phyloP scores from a whole-genome alignment of 345 rosid species.

The Moricandia arvensis region DNA sequence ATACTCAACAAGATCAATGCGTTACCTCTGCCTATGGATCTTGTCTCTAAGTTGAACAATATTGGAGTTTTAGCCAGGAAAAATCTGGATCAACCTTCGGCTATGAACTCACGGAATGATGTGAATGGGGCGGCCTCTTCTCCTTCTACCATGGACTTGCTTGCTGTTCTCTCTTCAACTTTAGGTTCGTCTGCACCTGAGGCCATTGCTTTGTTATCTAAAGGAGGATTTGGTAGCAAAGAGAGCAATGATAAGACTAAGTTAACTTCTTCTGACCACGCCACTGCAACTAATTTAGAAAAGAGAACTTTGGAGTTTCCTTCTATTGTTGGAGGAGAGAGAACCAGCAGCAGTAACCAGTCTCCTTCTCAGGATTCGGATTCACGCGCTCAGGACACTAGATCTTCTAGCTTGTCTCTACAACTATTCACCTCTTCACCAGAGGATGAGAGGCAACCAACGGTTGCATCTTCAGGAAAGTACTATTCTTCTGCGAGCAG shows the following conservation, averaged over 20 bases:
- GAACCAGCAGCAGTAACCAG: conserved; percentile 55
- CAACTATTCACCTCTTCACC: conserved; percentile 78
- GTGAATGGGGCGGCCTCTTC: conserved; percentile 45
- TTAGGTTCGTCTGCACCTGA: conserved; percentile 60
- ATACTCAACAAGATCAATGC: conserved; percentile 82
- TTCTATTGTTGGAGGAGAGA: conserved; percentile 52
- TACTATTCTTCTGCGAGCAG: conserved; percentile 91
- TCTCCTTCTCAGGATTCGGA: conserved; percentile 74
- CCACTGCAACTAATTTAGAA: conserved; percentile 35
- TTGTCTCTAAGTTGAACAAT: conserved; percentile 55
- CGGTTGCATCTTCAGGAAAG: conserved; percentile 62
- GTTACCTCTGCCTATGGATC: conserved; percentile 66
- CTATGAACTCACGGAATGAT: conserved; percentile 37
- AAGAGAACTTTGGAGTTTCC: conserved; percentile 49
- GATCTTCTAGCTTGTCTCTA: conserved; percentile 58
- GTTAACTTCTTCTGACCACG: conserved; percentile 41
- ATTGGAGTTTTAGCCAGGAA: conserved; percentile 47
- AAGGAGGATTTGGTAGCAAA: conserved; percentile 56
- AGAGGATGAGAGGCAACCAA: conserved; percentile 62
- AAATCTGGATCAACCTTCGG: conserved; percentile 43
- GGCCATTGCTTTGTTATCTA: conserved; percentile 49
- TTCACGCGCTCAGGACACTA: conserved; percentile 53
- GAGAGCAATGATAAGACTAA: conserved; percentile 53
- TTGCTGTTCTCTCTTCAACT: conserved; percentile 69
- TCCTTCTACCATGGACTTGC: conserved; percentile 68